Evolutionary conservation across 768 basidiomycete species (phyloP), one percentile per base, ranked within the genome.

Genomic region (Melanogaster broomeanus): DNA sequence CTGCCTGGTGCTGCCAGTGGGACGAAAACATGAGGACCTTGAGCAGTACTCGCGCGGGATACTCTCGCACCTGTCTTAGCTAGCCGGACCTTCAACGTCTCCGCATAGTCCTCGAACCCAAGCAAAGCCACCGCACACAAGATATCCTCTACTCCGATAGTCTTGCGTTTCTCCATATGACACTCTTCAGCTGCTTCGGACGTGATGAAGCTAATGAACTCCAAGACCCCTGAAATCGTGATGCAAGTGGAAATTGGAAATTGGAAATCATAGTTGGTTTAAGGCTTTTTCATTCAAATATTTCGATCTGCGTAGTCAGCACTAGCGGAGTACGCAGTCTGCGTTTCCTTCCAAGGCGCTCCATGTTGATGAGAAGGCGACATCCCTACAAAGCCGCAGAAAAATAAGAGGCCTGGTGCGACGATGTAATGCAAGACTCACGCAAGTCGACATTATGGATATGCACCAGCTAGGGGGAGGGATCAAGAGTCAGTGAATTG

Each of bases 121-220:
- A 98, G 80, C 33, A 86, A 81, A 31, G 80, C 74, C 92, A 98
- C 93, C 16, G 94, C 94, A 59, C 91, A 89, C 50, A 98, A 72
- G 41, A 98, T 95, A 69, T 98, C 96, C 76, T 98, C 95, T 22
- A 96, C 96, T 12, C 93, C 94, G 39, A 98, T 94, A 52, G 96
- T 98, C 77, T 98, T 98, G 55, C 96, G 81, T 72, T 98, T 98
- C 76, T 98, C 95, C 60, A 89, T 77, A 65, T 89, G 82, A 59
- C 93, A 95, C 63, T 93, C 93, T 71, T 98, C 96, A 15, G 92
- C 93, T 5, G 96, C 96, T 70, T 98, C 96, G 39, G 87, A 90
- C 25, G 95, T 97, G 74, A 98, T 93, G 79, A 98, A 98, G 61
- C 85, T 87, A 69, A 98, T 98, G 77, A 97, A 98, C 74, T 98